A percentile compares a stretch with the other conserved stretches of the same genome.
phyloP scores from a whole-genome alignment of 495 filamentous ascomycete species.

The Podospora tetraspora region DNA sequence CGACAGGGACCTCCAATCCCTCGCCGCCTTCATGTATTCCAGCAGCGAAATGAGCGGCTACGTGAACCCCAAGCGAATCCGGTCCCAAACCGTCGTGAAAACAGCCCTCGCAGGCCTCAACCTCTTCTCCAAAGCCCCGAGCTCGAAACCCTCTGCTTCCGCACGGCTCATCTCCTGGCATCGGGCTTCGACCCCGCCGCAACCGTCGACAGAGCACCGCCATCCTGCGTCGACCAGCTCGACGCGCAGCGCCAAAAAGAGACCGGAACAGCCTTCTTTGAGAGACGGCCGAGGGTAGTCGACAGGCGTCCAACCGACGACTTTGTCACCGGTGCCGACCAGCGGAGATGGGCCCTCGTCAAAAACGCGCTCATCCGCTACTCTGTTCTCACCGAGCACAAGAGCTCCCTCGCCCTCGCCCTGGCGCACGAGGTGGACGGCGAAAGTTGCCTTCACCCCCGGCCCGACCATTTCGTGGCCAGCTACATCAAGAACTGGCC shows the following conservation, averaged over 20 bases:
- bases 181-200: background rate
- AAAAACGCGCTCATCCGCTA: background rate
- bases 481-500: conserved; percentile 3
- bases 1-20: background rate
- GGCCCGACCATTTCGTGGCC: conserved; percentile 2
- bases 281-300: conserved; percentile 3
- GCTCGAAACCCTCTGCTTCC: conserved; percentile 3
- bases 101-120: background rate
- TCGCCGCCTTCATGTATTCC: conserved; percentile 1
- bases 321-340: background rate
- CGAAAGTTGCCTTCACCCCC: background rate
- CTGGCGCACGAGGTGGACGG: background rate
- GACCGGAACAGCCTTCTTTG: conserved; percentile 2
- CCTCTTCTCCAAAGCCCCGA: background rate
- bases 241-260: conserved; percentile 2
- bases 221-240: conserved; percentile 1
- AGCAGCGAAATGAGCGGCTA: conserved; percentile 3
- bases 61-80: conserved; percentile 1
- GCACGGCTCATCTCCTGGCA: background rate
- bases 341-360: conserved; percentile 1
- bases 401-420: background rate
- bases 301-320: conserved; percentile 3
- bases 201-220: background rate
- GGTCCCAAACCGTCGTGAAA: conserved; percentile 1
- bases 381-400: background rate